A percentile compares a stretch with the other conserved stretches of the same genome.
Conservation (phyloP, 176 grass and related monocot genomes). For the Oropetium thomaeum region DNA sequence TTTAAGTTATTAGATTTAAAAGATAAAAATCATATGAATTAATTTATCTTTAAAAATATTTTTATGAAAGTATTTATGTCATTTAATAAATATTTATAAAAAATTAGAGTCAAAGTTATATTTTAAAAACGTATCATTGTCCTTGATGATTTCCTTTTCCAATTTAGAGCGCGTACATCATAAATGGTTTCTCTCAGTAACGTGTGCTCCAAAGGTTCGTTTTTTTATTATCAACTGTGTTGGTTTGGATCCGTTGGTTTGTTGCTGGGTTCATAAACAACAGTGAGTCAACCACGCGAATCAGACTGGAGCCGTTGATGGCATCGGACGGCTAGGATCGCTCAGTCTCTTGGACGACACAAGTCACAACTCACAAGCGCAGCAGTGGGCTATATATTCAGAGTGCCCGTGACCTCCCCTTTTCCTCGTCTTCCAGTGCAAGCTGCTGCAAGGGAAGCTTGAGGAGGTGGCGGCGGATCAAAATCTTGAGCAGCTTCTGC, state of each 20-base stretch:
- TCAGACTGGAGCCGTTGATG: neutral
- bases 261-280: neutral
- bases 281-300: neutral
- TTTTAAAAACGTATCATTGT: no score
- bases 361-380: neutral
- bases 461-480: neutral
- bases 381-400: constrained; percentile 5
- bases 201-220: no score
- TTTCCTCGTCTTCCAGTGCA: neutral
- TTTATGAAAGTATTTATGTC: no score
- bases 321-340: constrained; percentile 4
- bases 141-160: no score
- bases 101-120: no score
- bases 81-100: no score
- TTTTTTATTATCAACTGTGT: no score
- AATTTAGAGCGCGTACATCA: no score
- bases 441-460: neutral
- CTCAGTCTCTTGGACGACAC: neutral
- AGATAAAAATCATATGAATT: no score
- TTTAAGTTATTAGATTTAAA: no score
- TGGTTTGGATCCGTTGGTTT: constrained; percentile 24
- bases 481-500: neutral
- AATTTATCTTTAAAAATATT: no score
- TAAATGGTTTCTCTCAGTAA: no score
- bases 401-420: neutral